Percentiles rank a stretch among this genome's conserved stretches.
phyloP scores from a whole-genome alignment of 148 eudicot species.

The Oxyria digyna region DNA sequence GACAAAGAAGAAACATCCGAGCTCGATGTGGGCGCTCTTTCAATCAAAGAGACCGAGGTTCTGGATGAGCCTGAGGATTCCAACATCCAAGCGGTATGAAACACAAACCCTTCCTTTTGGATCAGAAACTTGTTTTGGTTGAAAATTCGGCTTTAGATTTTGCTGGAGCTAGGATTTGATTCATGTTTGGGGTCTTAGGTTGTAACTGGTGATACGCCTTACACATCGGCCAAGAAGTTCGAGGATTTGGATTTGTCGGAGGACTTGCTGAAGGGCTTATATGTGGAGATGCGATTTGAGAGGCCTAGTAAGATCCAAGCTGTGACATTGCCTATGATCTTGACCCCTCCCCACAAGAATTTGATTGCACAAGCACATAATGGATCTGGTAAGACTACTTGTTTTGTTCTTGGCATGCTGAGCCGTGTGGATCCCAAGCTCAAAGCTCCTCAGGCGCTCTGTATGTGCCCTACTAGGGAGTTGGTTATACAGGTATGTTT shows the following conservation, averaged over 20 bases:
- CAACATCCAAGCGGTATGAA: constrained; percentile 49
- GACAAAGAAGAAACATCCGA: background rate
- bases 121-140: background rate
- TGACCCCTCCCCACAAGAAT: constrained; percentile 62
- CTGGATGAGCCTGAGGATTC: constrained; percentile 61
- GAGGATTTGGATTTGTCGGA: constrained; percentile 69
- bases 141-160: background rate
- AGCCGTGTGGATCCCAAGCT: constrained; percentile 62
- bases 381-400: constrained; percentile 95
- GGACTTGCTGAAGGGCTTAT: constrained; percentile 72
- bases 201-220: constrained; percentile 61
- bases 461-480: constrained; percentile 90
- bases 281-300: constrained; percentile 83
- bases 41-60: constrained; percentile 14
- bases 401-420: constrained; percentile 85
- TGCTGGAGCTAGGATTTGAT: constrained; percentile 1
- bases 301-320: constrained; percentile 87
- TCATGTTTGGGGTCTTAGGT: constrained; percentile 24
- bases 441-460: constrained; percentile 65
- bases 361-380: constrained; percentile 83
- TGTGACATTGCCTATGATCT: constrained; percentile 42
- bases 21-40: constrained; percentile 12
- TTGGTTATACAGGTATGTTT: constrained; percentile 67
- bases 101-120: background rate
- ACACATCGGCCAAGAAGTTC: constrained; percentile 59